These are phyloP conservation scores for Phytophthora multivora DNA, from an alignment of 352 stramenopile genomes.

Conservation along the genomic window DNA sequence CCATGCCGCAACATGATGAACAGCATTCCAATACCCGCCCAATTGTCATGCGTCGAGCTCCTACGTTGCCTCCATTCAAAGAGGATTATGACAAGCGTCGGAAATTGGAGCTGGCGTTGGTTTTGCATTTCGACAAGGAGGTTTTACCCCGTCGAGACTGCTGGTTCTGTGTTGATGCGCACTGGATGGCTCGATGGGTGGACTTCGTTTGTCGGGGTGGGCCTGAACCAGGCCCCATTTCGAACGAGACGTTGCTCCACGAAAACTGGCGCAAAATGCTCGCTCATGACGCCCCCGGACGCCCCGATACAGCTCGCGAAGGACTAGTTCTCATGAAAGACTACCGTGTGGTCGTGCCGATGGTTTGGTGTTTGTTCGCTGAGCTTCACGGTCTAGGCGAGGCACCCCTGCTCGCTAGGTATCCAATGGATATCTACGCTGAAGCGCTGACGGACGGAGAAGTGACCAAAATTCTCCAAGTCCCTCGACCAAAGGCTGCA, in stretches of 20 bases:
- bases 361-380: conserved; percentile 76
- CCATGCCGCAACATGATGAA: conserved; percentile 5
- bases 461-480: conserved; percentile 37
- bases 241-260: conserved; percentile 62
- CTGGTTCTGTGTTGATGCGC: conserved; percentile 72
- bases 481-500: conserved; percentile 48
- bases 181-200: conserved; percentile 72
- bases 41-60: conserved; percentile 9
- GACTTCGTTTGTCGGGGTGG: conserved; percentile 58
- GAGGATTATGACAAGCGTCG: conserved; percentile 65
- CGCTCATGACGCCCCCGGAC: conserved; percentile 36
- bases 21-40: neutral
- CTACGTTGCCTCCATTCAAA: conserved; percentile 23
- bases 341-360: conserved; percentile 73
- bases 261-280: conserved; percentile 34
- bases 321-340: conserved; percentile 56
- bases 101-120: conserved; percentile 63
- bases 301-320: conserved; percentile 44
- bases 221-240: conserved; percentile 61
- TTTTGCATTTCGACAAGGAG: conserved; percentile 66
- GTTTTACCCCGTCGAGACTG: conserved; percentile 66
- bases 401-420: conserved; percentile 48
- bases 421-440: conserved; percentile 54
- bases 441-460: conserved; percentile 45
- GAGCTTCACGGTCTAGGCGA: conserved; percentile 67